Base-by-base conservation (phyloP, 495 filamentous ascomycete genomes). In the Lichina pygmaea region DNA sequence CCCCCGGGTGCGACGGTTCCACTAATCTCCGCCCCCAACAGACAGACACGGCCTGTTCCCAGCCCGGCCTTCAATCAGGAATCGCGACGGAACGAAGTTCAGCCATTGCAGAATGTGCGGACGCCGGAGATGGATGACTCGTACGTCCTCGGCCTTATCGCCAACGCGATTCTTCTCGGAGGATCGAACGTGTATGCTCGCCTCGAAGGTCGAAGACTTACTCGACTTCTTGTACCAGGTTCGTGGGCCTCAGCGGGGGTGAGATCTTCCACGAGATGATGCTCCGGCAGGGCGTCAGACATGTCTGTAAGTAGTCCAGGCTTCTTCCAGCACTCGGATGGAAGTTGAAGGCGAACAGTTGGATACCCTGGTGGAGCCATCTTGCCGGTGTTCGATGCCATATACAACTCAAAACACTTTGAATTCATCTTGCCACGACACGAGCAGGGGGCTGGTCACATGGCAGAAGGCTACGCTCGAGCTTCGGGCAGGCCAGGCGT, bases 261-360 rank as follows among this genome's bases (percentile, higher is more conserved):
- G 77, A 93, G 57, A 95, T 97, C 50, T 93, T 97, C 66, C 85
- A 97, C 55, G 86, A 97, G 62, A 95, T 97, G 89, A 93, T 97
- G 83, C 70, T 85, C 38, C 66, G 89, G 55, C 83, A 86, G 50
- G 72, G 66, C 49, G 91, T 97, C 32, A 86, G 93, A 65, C 81
- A 91, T 60, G 66, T 94, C 54, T 91, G 81, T 84, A 65, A 58
- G 77, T 80, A 54, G 48, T 43, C 41, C 30, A 41, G 42, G 11
- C 42, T 43, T 33, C 33, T 40, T 48, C 31, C 45, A 38, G 43
- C 47, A 17, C 40, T 45, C 46, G 47, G 44, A 52, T 48, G 37
- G 34, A 32, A 41, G 49, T 11, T 57, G 52, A 34, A 47, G 47
- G n/a, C 39, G 13, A 38, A 31, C 40, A 64, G 60, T 65, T 41